Conservation (phyloP, 2,329 filamentous ascomycete genomes). For the Colletotrichum lini region DNA sequence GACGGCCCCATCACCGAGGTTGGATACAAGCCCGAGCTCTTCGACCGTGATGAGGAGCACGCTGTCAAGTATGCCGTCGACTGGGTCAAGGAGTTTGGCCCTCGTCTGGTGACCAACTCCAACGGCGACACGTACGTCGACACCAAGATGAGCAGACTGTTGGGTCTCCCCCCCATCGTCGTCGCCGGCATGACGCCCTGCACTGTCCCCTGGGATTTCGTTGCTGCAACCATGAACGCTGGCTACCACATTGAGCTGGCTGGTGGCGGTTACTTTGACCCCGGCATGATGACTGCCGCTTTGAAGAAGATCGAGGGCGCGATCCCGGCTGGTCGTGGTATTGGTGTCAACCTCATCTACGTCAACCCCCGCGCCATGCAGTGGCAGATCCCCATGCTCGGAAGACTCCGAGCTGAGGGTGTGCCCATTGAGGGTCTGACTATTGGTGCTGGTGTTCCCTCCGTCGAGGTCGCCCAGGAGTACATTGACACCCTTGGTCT, state of each 20-base stretch:
- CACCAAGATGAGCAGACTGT: conserved; percentile 92
- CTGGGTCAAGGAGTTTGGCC: conserved; percentile 98
- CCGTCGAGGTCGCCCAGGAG: conserved; percentile 91
- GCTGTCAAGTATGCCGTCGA: conserved; percentile 95
- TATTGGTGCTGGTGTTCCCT: conserved; percentile 93
- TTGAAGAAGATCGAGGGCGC: conserved; percentile 87
- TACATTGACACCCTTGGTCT: conserved; percentile 94
- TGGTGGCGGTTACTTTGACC: conserved; percentile 90
- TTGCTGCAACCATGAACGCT: conserved; percentile 92
- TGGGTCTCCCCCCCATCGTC: conserved; percentile 89
- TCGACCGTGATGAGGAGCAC: conserved; percentile 95
- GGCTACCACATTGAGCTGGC: conserved; percentile 95
- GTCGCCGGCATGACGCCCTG: conserved; percentile 95
- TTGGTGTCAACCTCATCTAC: conserved; percentile 92
- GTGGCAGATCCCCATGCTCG: conserved; percentile 92
- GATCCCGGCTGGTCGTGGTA: conserved; percentile 88
- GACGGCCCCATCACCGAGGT: conserved; percentile 91
- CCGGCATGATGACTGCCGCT: conserved; percentile 85
- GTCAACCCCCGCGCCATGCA: conserved; percentile 90
- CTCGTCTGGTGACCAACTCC: conserved; percentile 91
- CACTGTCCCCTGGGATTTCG: conserved; percentile 92
- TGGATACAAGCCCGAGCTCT: conserved; percentile 97
- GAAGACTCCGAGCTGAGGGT: conserved; percentile 84
- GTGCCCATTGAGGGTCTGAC: conserved; percentile 93
- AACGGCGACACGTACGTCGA: conserved; percentile 92